Evolutionary conservation across 768 basidiomycete species (phyloP), one percentile per base, ranked within the genome.

Genomic region (Lentinula boryana): DNA sequence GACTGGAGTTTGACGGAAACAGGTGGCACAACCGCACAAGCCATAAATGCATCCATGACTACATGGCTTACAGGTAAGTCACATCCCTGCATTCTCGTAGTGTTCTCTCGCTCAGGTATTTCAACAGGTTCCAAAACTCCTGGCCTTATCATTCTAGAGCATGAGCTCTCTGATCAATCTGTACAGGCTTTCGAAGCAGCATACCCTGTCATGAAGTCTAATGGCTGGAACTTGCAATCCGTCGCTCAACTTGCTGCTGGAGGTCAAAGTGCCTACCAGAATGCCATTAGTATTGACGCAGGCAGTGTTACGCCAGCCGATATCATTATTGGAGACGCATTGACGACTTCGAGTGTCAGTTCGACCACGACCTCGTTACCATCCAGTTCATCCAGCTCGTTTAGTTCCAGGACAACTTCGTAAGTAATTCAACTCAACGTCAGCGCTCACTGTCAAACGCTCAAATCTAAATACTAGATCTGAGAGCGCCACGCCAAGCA

Each of bases 71-170:
- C 79, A 36, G 80, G 85, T 80, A 52, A 44, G 73, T 69, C 49
- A 36, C 49, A 36, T 52, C 27, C 16, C 12, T 44, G 38, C n/a
- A 15, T 55, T 44, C 2, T 16, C 50, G 9, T 60, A n/a, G 38
- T 32, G 5, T 44, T 31, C 60, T 16, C 40, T 56, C 44, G 3
- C 23, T 58, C 1, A 57, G 3, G 7, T 33, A 21, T 21, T 15
- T 54, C 18, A 10, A 48, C 31, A 76, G 89, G 86, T 33, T 75
- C 89, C 52, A 93, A 93, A 70, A 75, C 72, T 9, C 88, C 91
- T 2, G 95, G 95, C 36, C 80, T 95, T 23, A 78, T 93, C 63
- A 78, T 92, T 58, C 80, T 97, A 61, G 89, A 96, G 70, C 95
- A 98, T 72, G 95, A 97, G 73, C 75, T 88, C 23, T 80, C 78